These are phyloP conservation scores for sorghum (Sorghum bicolor) DNA, from an alignment of 176 grass and related monocot genomes.

Conservation along the genomic window DNA sequence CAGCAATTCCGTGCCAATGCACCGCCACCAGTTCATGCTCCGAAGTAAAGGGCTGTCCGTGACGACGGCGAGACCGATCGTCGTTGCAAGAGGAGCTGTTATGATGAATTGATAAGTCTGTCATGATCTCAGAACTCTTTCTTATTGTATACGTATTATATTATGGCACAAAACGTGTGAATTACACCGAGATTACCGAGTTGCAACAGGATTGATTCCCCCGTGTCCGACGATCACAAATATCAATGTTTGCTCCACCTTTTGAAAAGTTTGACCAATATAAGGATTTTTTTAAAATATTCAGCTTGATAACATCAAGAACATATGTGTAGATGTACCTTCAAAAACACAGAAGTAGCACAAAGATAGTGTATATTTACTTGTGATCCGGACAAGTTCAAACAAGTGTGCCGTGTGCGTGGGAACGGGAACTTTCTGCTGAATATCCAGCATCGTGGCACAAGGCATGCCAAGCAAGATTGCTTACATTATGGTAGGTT, in stretches of 20 bases:
- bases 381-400: neutral
- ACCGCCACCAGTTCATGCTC: conserved; percentile 41
- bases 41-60: neutral
- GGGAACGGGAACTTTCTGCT: neutral
- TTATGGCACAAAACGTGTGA: too few relatives aligned
- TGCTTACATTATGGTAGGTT: neutral
- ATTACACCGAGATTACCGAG: neutral
- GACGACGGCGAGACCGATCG: neutral
- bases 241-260: neutral
- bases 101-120: neutral
- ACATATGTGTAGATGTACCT: neutral
- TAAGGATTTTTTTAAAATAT: neutral
- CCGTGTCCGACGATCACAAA: neutral
- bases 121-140: neutral
- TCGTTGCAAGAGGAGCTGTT: neutral
- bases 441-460: neutral
- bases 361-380: neutral
- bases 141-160: too few relatives aligned
- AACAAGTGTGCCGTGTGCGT: neutral
- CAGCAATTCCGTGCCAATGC: conserved; percentile 53
- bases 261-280: neutral
- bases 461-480: neutral
- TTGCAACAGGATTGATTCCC: neutral
- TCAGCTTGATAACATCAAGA: neutral
- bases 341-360: neutral